A percentile compares a stretch with the other conserved stretches of the same genome.
These are phyloP conservation scores for Westerdykella aurantiaca DNA, from an alignment of 2,329 filamentous ascomycete species.

Conservation along the genomic window DNA sequence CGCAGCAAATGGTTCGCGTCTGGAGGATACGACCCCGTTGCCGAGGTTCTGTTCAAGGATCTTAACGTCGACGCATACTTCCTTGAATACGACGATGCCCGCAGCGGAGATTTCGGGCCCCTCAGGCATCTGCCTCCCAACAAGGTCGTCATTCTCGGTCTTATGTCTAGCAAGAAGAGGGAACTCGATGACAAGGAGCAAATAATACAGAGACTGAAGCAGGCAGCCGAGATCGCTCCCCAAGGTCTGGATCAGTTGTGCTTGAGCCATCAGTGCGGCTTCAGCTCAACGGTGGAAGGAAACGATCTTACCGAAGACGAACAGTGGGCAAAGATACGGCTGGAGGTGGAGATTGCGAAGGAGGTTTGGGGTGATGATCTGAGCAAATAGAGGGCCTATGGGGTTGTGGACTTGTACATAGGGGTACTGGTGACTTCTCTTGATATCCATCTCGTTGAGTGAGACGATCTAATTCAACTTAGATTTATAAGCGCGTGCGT, in stretches of 20 bases:
- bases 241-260: slow-evolving; percentile 51
- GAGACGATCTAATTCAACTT: no score
- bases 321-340: slow-evolving; percentile 53
- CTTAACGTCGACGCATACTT: slow-evolving; percentile 55
- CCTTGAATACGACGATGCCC: slow-evolving; percentile 55
- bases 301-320: slow-evolving; percentile 53
- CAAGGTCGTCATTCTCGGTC: slow-evolving; percentile 53
- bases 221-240: slow-evolving; percentile 44
- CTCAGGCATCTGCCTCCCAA: slow-evolving; percentile 49
- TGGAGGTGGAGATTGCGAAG: slow-evolving; percentile 54
- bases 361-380: slow-evolving; percentile 51
- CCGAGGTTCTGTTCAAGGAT: slow-evolving; percentile 53
- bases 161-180: slow-evolving; percentile 54
- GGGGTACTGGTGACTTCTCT: no score
- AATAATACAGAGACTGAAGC: slow-evolving; percentile 35
- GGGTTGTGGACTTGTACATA: no score
- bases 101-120: slow-evolving; percentile 52
- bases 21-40: slow-evolving; percentile 54
- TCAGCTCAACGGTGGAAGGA: slow-evolving; percentile 53
- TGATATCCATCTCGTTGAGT: no score
- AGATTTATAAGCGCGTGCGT: no score
- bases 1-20: slow-evolving; percentile 53
- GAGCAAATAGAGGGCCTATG: slow-evolving; percentile 12
- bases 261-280: slow-evolving; percentile 54
- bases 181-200: slow-evolving; percentile 48